Conservation (phyloP, 202 grass and related monocot species). For the Musa balbisiana region DNA sequence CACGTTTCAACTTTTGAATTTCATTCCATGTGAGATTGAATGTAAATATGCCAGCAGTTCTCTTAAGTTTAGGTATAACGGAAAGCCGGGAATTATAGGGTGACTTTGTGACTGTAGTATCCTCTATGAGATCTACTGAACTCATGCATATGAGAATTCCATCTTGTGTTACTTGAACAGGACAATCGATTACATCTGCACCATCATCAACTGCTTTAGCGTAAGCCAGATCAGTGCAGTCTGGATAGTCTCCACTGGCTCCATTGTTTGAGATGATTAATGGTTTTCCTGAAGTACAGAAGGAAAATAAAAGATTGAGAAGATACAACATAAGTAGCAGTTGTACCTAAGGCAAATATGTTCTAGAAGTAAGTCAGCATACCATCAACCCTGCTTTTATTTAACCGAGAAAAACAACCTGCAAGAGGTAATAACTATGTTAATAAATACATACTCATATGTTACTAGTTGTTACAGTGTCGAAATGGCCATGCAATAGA, state of each 20-base stretch:
- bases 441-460: slow-evolving; percentile 10
- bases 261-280: slow-evolving; percentile 82
- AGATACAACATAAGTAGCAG: slow-evolving; percentile 10
- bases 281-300: slow-evolving; percentile 46
- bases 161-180: slow-evolving; percentile 65
- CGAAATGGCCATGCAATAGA: neutral
- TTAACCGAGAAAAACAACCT: slow-evolving; percentile 68
- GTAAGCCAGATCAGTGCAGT: slow-evolving; percentile 82
- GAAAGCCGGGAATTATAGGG: slow-evolving; percentile 26
- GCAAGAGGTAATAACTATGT: slow-evolving; percentile 30
- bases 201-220: slow-evolving; percentile 43
- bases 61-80: slow-evolving; percentile 25
- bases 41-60: slow-evolving; percentile 48
- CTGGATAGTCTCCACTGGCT: slow-evolving; percentile 79
- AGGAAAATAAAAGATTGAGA: slow-evolving; percentile 14
- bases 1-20: slow-evolving; percentile 48
- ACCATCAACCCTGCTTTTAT: slow-evolving; percentile 42
- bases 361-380: slow-evolving; percentile 10
- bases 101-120: slow-evolving; percentile 46
- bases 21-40: slow-evolving; percentile 72
- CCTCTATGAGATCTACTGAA: slow-evolving; percentile 41
- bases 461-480: neutral
- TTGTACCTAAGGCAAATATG: neutral
- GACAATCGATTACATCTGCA: slow-evolving; percentile 91
- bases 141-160: slow-evolving; percentile 71